Percentiles rank a stretch among this genome's conserved stretches.
Conservation (phyloP, 768 basidiomycete species). For the Rhodotorula kratochvilovae region DNA sequence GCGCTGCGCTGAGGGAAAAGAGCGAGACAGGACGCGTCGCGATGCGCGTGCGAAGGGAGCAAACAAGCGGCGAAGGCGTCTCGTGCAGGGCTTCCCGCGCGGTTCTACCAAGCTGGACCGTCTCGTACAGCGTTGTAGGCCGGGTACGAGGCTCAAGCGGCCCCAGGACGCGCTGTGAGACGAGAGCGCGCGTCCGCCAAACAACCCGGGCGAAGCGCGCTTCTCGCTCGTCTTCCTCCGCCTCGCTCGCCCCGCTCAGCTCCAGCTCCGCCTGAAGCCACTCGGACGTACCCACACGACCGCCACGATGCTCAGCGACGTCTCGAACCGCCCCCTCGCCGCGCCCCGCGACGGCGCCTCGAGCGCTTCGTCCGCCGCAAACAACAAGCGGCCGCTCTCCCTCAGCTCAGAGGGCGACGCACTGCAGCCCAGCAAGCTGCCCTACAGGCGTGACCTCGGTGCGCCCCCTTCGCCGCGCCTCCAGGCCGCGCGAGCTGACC, state of each 20-base stretch:
- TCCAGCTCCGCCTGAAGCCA: accelerated
- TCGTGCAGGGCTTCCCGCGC: background rate
- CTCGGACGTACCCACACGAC: background rate
- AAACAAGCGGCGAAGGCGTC: no score
- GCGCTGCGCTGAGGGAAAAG: background rate
- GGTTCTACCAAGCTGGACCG: background rate
- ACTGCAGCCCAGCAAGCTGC: background rate
- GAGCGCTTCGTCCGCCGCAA: background rate
- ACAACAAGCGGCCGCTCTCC: constrained; percentile 2
- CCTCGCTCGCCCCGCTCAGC: no score
- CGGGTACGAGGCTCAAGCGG: no score
- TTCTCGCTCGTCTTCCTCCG: background rate
- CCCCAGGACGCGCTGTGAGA: no score
- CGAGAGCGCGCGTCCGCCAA: no score
- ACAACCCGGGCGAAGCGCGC: no score
- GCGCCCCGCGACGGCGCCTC: background rate
- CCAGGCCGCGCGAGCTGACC: background rate
- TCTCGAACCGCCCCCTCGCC: background rate
- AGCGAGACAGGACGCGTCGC: background rate
- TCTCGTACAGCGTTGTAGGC: no score
- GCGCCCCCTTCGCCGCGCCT: background rate
- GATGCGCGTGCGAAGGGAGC: no score
- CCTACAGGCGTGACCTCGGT: background rate
- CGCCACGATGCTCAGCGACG: constrained; percentile 1
- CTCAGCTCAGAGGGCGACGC: background rate